Conservation (phyloP, 352 stramenopile species). For the Phytophthora citricola region DNA sequence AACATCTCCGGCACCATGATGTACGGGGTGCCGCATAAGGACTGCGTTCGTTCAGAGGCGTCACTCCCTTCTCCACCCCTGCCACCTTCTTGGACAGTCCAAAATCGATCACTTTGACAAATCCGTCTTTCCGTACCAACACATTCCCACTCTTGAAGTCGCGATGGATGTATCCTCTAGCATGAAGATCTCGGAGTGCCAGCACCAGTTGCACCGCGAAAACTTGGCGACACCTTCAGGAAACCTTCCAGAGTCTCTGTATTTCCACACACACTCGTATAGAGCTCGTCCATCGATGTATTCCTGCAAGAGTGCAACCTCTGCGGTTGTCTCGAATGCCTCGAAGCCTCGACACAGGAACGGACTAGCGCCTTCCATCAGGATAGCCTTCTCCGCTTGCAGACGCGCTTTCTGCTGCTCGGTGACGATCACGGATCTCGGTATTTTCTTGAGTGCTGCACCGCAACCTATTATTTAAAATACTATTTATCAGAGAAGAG, state of each 20-base stretch:
- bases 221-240: constrained; percentile 61
- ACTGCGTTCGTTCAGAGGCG: constrained; percentile 30
- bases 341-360: constrained; percentile 57
- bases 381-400: constrained; percentile 51
- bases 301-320: constrained; percentile 56
- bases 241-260: constrained; percentile 44
- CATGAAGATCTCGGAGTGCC: constrained; percentile 61
- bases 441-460: constrained; percentile 72
- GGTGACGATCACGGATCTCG: constrained; percentile 37
- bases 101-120: constrained; percentile 78
- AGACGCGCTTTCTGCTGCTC: constrained; percentile 53
- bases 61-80: background rate
- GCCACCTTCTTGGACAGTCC: constrained; percentile 55
- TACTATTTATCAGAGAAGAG: background rate
- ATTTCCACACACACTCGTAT: constrained; percentile 79
- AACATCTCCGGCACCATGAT: constrained; percentile 80
- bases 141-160: constrained; percentile 87
- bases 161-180: constrained; percentile 65
- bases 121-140: constrained; percentile 49
- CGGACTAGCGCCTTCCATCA: constrained; percentile 41
- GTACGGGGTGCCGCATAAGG: constrained; percentile 79
- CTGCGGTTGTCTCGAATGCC: constrained; percentile 33
- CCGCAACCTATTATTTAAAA: background rate
- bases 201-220: constrained; percentile 78
- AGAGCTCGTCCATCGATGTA: constrained; percentile 65